Base-by-base conservation (phyloP, 2,329 filamentous ascomycete genomes). In the Paraphaeosphaeria sporulosa region DNA sequence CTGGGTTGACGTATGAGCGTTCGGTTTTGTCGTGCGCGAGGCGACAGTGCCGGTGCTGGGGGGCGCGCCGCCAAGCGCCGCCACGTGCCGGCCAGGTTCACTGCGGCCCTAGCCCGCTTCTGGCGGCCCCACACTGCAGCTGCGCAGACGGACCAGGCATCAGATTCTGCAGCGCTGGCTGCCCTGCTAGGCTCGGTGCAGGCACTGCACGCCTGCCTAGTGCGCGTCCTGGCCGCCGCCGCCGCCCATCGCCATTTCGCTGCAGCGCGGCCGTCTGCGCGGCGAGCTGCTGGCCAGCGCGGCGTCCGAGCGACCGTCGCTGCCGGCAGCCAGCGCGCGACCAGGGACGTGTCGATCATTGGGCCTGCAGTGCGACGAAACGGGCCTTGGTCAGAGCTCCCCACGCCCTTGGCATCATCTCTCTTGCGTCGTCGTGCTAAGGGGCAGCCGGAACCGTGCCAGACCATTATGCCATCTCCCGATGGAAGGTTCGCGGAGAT, bases 381-480 rank as follows among this genome's bases (percentile, higher is more conserved):
- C 64, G 59, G 44, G 59, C 47, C 19, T n/a, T 23, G 42, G 40
- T 43, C 52, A 23, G 25, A 47, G 52, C 52, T 32, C 27, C 12
- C 42, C 7, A 19, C 52, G 17, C 19, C 42, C 52, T 55, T 55
- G 52, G 52, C 52, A 55, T 55, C 52, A 44, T 55, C 25, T 46
- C 59, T 58, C 57, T 40, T 47, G 56, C 49, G 32, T 44, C 23
- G 57, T 50, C 55, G 46, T 51, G 38, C 30, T 40, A 54, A 30
- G 43, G 49, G 55, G 55, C 17, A 15, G 23, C 53, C 56, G 55
- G 46, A 52, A 32, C 12, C 34, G 51, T 59, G 42, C 42, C 49
- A 63, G 36, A 15, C 53, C 36, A 58, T 65, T 60, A 65, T 65
- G 61, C 63, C 60, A 62, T 63, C 64, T 61, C 62, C 60, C 59